Conservation (phyloP, 768 basidiomycete species). For the Naganishia vishniacii region DNA sequence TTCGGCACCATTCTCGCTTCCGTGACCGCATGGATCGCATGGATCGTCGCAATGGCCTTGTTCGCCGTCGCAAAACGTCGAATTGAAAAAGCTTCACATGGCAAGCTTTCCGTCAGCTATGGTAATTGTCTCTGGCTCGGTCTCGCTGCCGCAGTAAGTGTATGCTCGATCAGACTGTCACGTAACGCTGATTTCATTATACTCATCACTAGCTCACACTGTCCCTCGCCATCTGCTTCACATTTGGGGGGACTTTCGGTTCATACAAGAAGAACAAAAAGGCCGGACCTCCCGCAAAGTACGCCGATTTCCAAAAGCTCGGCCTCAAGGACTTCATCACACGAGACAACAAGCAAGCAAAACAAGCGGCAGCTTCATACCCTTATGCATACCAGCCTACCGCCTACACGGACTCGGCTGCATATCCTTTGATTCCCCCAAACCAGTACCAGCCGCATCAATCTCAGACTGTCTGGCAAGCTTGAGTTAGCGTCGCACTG, state of each 20-base stretch:
- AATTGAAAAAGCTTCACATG: conserved; percentile 2
- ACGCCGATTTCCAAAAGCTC: neutral
- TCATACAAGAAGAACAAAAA: neutral
- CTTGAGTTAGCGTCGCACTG: too few relatives aligned
- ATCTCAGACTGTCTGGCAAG: neutral
- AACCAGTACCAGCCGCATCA: neutral
- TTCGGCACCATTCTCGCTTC: neutral
- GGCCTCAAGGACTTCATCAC: neutral
- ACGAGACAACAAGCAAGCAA: neutral
- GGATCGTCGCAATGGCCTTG: conserved; percentile 1
- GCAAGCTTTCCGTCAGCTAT: neutral
- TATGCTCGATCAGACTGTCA: neutral
- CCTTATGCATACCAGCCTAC: neutral
- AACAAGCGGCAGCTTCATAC: neutral
- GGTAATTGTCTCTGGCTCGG: conserved; percentile 24
- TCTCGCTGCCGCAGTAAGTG: conserved; percentile 21
- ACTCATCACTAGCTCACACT: conserved; percentile 1
- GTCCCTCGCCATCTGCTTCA: conserved; percentile 12
- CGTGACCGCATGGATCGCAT: conserved; percentile 17
- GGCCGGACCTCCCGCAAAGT: neutral
- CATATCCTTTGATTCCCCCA: neutral
- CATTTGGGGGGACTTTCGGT: conserved; percentile 16
- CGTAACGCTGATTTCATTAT: neutral
- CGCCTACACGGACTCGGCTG: neutral
- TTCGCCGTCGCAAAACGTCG: conserved; percentile 12